Conservation (phyloP, 2,329 filamentous ascomycete species). For the Trichoderma brevicompactum region DNA sequence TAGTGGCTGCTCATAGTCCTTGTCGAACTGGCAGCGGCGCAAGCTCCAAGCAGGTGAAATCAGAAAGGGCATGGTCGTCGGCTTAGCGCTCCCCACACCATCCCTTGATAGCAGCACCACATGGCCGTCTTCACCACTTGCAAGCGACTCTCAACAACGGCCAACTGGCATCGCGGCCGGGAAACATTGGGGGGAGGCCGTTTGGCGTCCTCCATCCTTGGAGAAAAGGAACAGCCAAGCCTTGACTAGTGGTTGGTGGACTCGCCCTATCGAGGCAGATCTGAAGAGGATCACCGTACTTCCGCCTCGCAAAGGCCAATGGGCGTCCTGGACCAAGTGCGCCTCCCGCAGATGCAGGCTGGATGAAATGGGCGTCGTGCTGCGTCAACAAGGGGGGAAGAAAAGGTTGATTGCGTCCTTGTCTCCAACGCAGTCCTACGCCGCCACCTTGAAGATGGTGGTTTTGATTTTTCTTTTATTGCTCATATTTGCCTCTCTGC, state of each 20-base stretch:
- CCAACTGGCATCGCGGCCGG: constrained; percentile 21
- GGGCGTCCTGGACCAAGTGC: constrained; percentile 1
- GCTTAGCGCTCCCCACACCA: constrained; percentile 9
- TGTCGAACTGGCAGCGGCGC: constrained; percentile 14
- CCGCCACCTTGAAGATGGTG: constrained; percentile 12
- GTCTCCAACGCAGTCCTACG: constrained; percentile 19
- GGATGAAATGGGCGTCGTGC: constrained; percentile 19
- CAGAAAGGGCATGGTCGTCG: constrained; percentile 25
- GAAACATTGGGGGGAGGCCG: not conserved
- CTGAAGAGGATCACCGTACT: constrained; percentile 22
- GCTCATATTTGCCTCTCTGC: not conserved
- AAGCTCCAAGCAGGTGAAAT: constrained; percentile 25
- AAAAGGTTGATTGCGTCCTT: constrained; percentile 1
- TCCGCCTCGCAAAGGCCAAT: constrained; percentile 26
- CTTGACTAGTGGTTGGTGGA: constrained; percentile 1
- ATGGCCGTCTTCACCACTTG: constrained; percentile 20
- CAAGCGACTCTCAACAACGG: constrained; percentile 1
- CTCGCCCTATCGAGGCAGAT: constrained; percentile 26
- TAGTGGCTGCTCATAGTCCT: constrained; percentile 18
- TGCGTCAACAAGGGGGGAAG: constrained; percentile 22
- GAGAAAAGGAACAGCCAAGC: constrained; percentile 1
- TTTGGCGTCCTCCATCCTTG: constrained; percentile 16
- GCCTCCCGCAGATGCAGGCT: constrained; percentile 19
- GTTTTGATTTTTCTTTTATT: not conserved
- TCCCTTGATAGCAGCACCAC: constrained; percentile 24